phyloP scores from a whole-genome alignment of 257 asterid species.

The Lantana camara region DNA sequence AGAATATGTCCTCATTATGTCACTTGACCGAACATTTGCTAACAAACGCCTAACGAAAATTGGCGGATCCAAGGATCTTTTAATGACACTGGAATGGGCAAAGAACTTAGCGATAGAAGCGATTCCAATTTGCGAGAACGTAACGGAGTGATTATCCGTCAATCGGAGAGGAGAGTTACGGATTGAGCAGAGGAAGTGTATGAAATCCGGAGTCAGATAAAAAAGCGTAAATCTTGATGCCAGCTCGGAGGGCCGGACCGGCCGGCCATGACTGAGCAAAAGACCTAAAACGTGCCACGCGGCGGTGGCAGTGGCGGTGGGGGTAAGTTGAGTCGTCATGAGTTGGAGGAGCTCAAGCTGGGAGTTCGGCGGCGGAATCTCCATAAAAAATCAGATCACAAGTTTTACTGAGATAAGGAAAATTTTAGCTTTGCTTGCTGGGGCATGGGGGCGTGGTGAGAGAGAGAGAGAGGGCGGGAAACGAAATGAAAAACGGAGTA shows the following conservation, averaged over 20 bases:
- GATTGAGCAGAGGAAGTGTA: slow-evolving; percentile 62
- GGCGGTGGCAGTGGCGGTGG: slow-evolving; percentile 36
- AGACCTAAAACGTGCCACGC: slow-evolving; percentile 68
- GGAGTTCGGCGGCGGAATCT: slow-evolving; percentile 28
- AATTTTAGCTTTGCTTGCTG: not conserved
- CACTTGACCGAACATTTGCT: slow-evolving; percentile 15
- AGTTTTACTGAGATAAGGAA: not conserved
- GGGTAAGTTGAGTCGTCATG: slow-evolving; percentile 19
- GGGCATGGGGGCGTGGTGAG: not conserved
- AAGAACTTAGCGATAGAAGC: slow-evolving; percentile 38
- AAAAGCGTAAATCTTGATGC: slow-evolving; percentile 39
- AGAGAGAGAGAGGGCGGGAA: no score
- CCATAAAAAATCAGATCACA: slow-evolving; percentile 51
- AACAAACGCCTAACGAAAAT: slow-evolving; percentile 28
- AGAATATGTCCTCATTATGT: slow-evolving; percentile 35
- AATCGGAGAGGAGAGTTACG: slow-evolving; percentile 67
- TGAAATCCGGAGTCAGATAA: slow-evolving; percentile 37
- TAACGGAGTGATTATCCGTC: slow-evolving; percentile 39
- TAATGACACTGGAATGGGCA: slow-evolving; percentile 25
- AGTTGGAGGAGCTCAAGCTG: slow-evolving; percentile 32
- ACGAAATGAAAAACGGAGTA: not conserved
- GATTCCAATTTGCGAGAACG: slow-evolving; percentile 55
- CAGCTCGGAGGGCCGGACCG: slow-evolving; percentile 50
- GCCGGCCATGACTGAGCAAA: slow-evolving; percentile 49
- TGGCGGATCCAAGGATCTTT: slow-evolving; percentile 29